These are phyloP conservation scores for Akanthomyces lecanii DNA, from an alignment of 2,329 filamentous ascomycete genomes.

Conservation along the genomic window DNA sequence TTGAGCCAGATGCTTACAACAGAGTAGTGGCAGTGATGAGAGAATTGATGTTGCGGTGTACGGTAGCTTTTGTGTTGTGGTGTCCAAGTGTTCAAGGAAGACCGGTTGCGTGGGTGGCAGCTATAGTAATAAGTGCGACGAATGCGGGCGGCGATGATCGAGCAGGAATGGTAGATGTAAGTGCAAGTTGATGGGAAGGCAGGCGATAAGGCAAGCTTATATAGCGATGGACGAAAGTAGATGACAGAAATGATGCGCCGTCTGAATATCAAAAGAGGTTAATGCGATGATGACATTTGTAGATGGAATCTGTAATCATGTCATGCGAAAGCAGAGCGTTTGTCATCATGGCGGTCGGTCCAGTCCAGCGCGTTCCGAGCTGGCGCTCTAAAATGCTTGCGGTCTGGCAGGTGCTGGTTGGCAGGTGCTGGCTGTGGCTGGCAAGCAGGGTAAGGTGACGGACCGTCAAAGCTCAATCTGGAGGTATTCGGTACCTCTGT, in stretches of 20 bases:
- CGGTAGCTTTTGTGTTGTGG: background rate
- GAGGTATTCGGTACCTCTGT: background rate
- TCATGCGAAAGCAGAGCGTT: constrained; percentile 1
- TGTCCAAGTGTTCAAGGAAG: background rate
- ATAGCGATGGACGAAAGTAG: constrained; percentile 1
- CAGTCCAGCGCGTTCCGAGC: background rate
- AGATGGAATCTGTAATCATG: constrained; percentile 14
- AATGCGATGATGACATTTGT: constrained; percentile 13
- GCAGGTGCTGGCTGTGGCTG: background rate
- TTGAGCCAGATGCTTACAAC: constrained; percentile 9
- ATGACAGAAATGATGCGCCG: background rate
- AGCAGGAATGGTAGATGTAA: constrained; percentile 1
- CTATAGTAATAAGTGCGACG: background rate
- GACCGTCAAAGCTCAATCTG: background rate
- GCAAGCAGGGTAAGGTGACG: background rate
- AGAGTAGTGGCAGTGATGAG: background rate
- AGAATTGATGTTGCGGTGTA: background rate
- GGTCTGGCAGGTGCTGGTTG: background rate
- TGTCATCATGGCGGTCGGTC: background rate
- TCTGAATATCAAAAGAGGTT: background rate
- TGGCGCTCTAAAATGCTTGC: background rate
- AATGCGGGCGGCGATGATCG: background rate
- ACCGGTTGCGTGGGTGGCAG: background rate
- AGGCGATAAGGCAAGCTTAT: constrained; percentile 2
- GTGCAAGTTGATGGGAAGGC: background rate